phyloP scores from a whole-genome alignment of 495 filamentous ascomycete genomes.

The Mycothermus thermophilus region DNA sequence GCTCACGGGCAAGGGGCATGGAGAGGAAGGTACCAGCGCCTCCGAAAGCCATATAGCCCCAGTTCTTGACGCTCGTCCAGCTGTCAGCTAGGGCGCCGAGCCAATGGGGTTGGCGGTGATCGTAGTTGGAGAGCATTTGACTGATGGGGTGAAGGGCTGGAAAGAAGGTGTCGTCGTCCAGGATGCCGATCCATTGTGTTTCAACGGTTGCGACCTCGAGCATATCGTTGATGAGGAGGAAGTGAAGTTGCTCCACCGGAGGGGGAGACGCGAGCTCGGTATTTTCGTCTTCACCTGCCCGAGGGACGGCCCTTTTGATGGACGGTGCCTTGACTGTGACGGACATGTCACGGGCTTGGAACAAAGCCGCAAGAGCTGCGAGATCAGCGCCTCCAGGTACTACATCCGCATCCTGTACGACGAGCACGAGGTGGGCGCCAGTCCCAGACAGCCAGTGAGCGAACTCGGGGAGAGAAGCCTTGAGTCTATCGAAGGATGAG shows the following conservation, averaged over 20 bases:
- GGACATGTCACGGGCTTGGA: slow-evolving; percentile 33
- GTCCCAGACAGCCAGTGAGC: slow-evolving; percentile 48
- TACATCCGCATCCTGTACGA: slow-evolving; percentile 40
- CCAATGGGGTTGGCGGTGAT: slow-evolving; percentile 40
- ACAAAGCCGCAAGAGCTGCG: slow-evolving; percentile 13
- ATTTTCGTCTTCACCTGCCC: slow-evolving; percentile 2
- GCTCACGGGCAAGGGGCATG: slow-evolving; percentile 39
- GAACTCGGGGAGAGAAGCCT: slow-evolving; percentile 41
- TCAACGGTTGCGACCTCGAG: slow-evolving; percentile 36
- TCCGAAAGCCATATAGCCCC: slow-evolving; percentile 54
- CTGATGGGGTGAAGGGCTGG: slow-evolving; percentile 46
- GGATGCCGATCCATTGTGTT: slow-evolving; percentile 50
- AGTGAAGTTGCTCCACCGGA: slow-evolving; percentile 45
- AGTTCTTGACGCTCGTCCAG: slow-evolving; percentile 41
- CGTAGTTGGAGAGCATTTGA: slow-evolving; percentile 28
- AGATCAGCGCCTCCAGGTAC: slow-evolving; percentile 4
- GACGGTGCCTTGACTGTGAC: slow-evolving; percentile 38
- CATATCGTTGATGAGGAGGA: slow-evolving; percentile 46
- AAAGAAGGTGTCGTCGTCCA: slow-evolving; percentile 67
- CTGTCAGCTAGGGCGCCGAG: slow-evolving; percentile 53
- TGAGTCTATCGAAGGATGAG: slow-evolving; percentile 41
- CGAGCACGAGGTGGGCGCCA: slow-evolving; percentile 39
- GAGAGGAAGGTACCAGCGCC: slow-evolving; percentile 57
- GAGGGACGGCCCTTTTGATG: slow-evolving; percentile 26
- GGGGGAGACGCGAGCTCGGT: background rate